Evolutionary conservation across 1,139 yeast species (phyloP).

Genomic region (Hanseniaspora gamundiae): DNA sequence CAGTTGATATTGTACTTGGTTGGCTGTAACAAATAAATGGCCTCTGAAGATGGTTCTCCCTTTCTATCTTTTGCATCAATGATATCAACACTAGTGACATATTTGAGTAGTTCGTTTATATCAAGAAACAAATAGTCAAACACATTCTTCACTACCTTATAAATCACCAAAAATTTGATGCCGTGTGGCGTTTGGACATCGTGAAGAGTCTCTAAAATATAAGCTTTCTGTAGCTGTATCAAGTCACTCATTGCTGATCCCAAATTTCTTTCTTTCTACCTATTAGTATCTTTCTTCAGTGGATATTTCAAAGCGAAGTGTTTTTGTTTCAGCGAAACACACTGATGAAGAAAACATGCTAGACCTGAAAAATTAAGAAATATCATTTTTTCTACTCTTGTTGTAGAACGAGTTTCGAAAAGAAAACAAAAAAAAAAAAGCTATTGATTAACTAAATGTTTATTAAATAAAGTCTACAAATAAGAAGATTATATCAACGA

Average conservation of each 20-base stretch:
- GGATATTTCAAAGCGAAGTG: too few relatives aligned
- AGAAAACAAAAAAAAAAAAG: not conserved
- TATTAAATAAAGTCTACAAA: not conserved
- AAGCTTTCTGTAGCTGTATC: conserved; percentile 20
- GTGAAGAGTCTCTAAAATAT: conserved; percentile 16
- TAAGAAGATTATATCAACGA: not conserved
- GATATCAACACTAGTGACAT: conserved; percentile 38
- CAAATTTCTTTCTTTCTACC: not conserved
- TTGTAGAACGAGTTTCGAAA: not conserved
- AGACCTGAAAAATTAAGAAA: too few relatives aligned
- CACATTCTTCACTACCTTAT: conserved; percentile 27
- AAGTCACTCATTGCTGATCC: conserved; percentile 20
- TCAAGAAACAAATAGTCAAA: conserved; percentile 25
- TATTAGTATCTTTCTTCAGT: too few relatives aligned
- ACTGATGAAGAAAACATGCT: too few relatives aligned
- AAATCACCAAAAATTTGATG: conserved; percentile 32
- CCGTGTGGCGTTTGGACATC: conserved; percentile 22
- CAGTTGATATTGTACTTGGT: conserved; percentile 42
- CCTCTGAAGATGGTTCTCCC: conserved; percentile 41
- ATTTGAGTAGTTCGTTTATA: conserved; percentile 27
- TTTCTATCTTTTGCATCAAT: conserved; percentile 38
- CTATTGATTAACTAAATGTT: not conserved
- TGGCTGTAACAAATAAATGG: conserved; percentile 48
- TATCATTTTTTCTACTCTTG: too few relatives aligned
- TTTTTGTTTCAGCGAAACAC: too few relatives aligned